Conservation (phyloP, 2,329 filamentous ascomycete species). For the Fusarium nelsonii region DNA sequence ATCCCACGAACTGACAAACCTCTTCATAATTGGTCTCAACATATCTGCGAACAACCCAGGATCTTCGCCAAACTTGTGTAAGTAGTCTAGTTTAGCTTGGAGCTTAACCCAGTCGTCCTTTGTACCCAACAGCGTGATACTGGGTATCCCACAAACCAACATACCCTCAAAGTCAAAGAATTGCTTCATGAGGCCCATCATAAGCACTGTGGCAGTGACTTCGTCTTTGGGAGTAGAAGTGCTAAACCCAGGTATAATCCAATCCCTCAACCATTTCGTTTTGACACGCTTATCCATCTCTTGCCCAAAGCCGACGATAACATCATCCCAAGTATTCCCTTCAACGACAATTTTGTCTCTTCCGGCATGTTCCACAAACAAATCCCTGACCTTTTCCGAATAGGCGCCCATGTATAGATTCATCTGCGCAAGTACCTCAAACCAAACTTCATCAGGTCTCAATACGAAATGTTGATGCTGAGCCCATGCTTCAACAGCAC, state of each 20-base stretch:
- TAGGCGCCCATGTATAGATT: constrained; percentile 63
- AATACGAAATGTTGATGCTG: constrained; percentile 63
- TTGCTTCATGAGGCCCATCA: constrained; percentile 60
- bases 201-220: constrained; percentile 57
- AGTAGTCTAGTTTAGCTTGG: constrained; percentile 56
- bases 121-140: constrained; percentile 57
- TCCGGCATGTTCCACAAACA: constrained; percentile 61
- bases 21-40: constrained; percentile 59
- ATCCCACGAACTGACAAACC: constrained; percentile 61
- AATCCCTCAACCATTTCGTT: constrained; percentile 56
- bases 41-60: constrained; percentile 54
- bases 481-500: constrained; percentile 62
- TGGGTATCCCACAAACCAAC: constrained; percentile 59
- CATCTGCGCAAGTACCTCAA: constrained; percentile 65
- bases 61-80: constrained; percentile 60
- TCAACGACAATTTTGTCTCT: constrained; percentile 56
- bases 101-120: constrained; percentile 57
- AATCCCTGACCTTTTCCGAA: constrained; percentile 58
- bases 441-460: constrained; percentile 68
- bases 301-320: constrained; percentile 53
- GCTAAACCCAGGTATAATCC: constrained; percentile 59
- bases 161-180: constrained; percentile 55
- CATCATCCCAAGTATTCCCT: constrained; percentile 43
- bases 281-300: constrained; percentile 57
- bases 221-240: constrained; percentile 56